Evolutionary conservation across 805 yeast species (phyloP), one percentile per base, ranked within the genome.

Genomic region (Metschnikowia similis): DNA sequence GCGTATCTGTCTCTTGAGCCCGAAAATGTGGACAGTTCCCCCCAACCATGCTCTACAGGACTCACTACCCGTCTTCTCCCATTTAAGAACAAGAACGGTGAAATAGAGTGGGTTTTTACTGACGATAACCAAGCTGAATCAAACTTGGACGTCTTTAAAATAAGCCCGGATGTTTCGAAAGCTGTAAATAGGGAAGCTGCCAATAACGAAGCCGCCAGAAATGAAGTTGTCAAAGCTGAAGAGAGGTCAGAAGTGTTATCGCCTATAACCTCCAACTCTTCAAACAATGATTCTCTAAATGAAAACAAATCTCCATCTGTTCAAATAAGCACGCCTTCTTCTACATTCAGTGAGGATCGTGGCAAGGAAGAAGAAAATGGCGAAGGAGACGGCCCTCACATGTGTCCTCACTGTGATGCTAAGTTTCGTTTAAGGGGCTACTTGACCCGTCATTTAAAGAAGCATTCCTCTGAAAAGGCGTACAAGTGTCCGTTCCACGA

Each of bases 31-130:
- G 42, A 46, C 41, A 47, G 48, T 5, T 47, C 45, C 10, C 59
- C 65, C 4, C 60, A 62, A 37, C 67, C 71, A 36, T 82, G 86
- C 60, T 77, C 85, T 28, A 80, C 84, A 9, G 72, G 74, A 14
- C 57, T 69, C 45, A 70, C 79, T 35, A 69, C 83, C 2, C 69
- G 78, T 47, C 67, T 80, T 41, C 63, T 79, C n/a, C 81, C 84
- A 4, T 70, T 74, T 53, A 77, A 75, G 44, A 80, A 79, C 56
- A 65, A 62, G 13, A 70, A 73, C 32, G 87, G 86, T 3, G 81
- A 79, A 53, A 72, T 82, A 13, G 83, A 79, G 49, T 82, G 85
- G 81, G 73, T 74, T 13, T 72, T 82, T 48, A 74, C 77, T 26
- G 81, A 79, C 38, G 76, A 72, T 60, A 42, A 50, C 16, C 54